These are phyloP conservation scores for Jamesozyma lodderae DNA, from an alignment of 805 yeast species.

Conservation along the genomic window DNA sequence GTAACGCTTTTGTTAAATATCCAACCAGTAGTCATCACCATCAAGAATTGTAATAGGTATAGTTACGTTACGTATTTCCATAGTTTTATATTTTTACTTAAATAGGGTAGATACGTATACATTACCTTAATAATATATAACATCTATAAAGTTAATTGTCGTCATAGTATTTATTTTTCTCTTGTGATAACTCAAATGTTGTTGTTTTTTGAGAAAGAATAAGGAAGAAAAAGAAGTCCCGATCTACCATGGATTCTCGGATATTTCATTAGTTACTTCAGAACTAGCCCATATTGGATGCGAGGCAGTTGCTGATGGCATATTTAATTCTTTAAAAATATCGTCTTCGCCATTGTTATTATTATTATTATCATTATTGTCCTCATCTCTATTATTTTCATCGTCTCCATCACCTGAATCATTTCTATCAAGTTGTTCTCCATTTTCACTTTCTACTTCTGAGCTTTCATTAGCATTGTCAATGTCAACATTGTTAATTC, in stretches of 20 bases:
- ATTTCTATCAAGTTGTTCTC: conserved; percentile 3
- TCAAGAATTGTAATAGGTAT: too few relatives aligned
- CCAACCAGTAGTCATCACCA: too few relatives aligned
- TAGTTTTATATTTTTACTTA: too few relatives aligned
- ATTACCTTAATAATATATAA: too few relatives aligned
- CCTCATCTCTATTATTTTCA: background rate
- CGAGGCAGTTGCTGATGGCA: conserved; percentile 43
- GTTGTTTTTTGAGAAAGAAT: background rate
- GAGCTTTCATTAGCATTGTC: conserved; percentile 6
- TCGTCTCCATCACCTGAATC: conserved; percentile 6
- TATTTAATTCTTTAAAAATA: conserved; percentile 55
- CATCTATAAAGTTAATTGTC: too few relatives aligned
- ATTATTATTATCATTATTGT: conserved; percentile 3
- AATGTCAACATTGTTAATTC: conserved; percentile 17
- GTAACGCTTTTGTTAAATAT: background rate
- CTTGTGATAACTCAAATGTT: too few relatives aligned
- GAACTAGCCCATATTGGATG: conserved; percentile 39
- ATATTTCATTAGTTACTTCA: conserved; percentile 41
- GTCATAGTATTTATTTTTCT: too few relatives aligned
- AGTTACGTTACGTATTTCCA: too few relatives aligned
- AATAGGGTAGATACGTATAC: too few relatives aligned
- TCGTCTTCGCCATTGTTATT: background rate
- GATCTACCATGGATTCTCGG: conserved; percentile 57
- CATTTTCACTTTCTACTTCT: conserved; percentile 11
- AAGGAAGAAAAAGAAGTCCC: too few relatives aligned